A percentile compares a stretch with the other conserved stretches of the same genome.
Evolutionary conservation across 2,329 filamentous ascomycete species (phyloP).

Genomic region (Penicillium vulpinum): DNA sequence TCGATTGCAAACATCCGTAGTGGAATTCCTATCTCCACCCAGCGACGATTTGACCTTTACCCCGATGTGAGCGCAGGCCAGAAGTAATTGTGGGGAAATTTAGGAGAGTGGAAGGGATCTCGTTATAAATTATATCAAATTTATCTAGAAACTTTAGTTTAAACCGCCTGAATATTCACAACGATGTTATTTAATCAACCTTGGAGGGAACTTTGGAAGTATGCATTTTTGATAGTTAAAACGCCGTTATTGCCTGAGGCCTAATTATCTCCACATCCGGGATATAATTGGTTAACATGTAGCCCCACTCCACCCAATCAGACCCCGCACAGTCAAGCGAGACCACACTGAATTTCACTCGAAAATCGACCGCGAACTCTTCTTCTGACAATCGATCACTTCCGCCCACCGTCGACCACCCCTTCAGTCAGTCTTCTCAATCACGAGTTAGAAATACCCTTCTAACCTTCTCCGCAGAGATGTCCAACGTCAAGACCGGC

Average conservation of each 20-base stretch:
- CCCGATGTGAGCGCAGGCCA: slow-evolving; percentile 70
- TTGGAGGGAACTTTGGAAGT: no score
- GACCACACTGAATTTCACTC: slow-evolving; percentile 39
- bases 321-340: slow-evolving; percentile 34
- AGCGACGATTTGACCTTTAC: slow-evolving; percentile 94
- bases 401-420: slow-evolving; percentile 42
- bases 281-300: not conserved
- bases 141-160: not conserved
- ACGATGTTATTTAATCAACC: not conserved
- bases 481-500: slow-evolving; percentile 66
- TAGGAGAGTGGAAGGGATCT: not conserved
- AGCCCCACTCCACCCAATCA: slow-evolving; percentile 29
- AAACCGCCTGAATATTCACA: not conserved
- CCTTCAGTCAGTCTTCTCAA: slow-evolving; percentile 37
- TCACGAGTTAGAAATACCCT: not conserved
- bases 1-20: slow-evolving; percentile 73
- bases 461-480: slow-evolving; percentile 50
- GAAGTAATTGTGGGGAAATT: slow-evolving; percentile 10
- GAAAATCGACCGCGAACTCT: slow-evolving; percentile 30
- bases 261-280: not conserved
- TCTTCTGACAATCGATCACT: slow-evolving; percentile 36
- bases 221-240: not conserved
- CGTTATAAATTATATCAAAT: not conserved
- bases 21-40: slow-evolving; percentile 78
- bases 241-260: not conserved